Evolutionary conservation across 371 early-diverging fungal genomes (phyloP), one percentile per base, ranked within the genome.

Genomic region (Lichtheimia hyalospora): DNA sequence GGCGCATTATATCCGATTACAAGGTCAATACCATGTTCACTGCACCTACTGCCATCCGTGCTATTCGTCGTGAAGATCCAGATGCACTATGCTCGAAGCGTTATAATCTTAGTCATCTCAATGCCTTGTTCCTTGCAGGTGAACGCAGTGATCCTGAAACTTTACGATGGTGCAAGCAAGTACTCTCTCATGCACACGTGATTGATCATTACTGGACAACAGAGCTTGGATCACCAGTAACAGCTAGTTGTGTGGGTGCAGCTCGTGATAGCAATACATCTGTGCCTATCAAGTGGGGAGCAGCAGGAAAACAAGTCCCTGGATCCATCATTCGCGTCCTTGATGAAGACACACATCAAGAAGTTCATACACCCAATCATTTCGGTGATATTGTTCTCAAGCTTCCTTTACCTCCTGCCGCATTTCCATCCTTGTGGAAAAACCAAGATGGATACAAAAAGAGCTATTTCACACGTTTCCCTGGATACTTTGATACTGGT

Each of bases 161-260:
- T 1, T 81, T 90, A 23, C 66, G 66, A 5, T 89, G 88, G 76
- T 93, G 88, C 69, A 78, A 75, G 13, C 58, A 79, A 25, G 59
- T 86, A 28, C 86, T 95, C 28, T 81, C 78, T 1, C 61, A 75
- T 16, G 44, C 62, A 14, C 74, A 73, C 6, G 83, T 85, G 0
- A 82, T 85, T 49, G 98, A 97, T 70, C 92, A 95, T 57, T 97
- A 92, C 73, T 97, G 96, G 96, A 93, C 95, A 54, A 97, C 98
- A 1, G 98, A 97, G 69, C 89, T 71, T 49, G 81, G 81, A 1
- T 77, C 75, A 1, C 92, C 92, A 10, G 87, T 94, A 52, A 87
- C 90, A 1, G 90, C 86, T 0, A 82, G 88, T 0, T 88, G 87
- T 60, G 75, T 84, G 20, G 91, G 89, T 2, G 60, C 72, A 5